These are phyloP conservation scores for Alloteropsis semialata DNA, from an alignment of 176 grass and related monocot genomes.

Conservation along the genomic window DNA sequence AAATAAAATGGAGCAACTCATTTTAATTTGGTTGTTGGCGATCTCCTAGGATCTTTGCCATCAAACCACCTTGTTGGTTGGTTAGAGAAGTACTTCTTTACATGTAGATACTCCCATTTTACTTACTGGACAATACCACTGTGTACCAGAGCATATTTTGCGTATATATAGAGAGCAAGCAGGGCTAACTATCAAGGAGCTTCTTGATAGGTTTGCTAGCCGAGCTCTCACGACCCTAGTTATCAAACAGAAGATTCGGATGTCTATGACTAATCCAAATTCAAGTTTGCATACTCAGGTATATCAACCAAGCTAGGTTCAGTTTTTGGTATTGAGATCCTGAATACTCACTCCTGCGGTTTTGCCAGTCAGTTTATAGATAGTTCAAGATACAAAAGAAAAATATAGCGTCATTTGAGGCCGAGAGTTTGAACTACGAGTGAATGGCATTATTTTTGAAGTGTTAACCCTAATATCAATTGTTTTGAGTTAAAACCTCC, in stretches of 20 bases:
- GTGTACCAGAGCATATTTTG: neutral
- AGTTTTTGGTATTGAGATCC: neutral
- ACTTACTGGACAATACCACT: neutral
- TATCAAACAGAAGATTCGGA: neutral
- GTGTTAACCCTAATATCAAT: neutral
- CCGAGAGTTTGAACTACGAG: neutral
- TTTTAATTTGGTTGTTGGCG: constrained; percentile 33
- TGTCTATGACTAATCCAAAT: neutral
- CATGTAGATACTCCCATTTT: constrained; percentile 11
- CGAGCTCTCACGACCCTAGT: neutral
- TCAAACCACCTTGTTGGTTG: constrained; percentile 12
- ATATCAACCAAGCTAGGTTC: neutral
- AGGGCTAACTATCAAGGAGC: neutral
- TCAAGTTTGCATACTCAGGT: neutral
- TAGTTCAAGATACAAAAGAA: neutral
- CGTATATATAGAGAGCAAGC: neutral
- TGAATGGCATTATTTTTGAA: neutral
- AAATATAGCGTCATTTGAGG: neutral
- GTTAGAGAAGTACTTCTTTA: neutral
- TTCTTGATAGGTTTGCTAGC: neutral
- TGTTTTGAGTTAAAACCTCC: neutral
- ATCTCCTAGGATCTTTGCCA: constrained; percentile 44
- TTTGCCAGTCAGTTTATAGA: neutral
- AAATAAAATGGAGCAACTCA: neutral
- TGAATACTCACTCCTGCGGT: neutral